Base-by-base conservation (phyloP, 331 rosid genomes). In the Pyracantha coccinea region DNA sequence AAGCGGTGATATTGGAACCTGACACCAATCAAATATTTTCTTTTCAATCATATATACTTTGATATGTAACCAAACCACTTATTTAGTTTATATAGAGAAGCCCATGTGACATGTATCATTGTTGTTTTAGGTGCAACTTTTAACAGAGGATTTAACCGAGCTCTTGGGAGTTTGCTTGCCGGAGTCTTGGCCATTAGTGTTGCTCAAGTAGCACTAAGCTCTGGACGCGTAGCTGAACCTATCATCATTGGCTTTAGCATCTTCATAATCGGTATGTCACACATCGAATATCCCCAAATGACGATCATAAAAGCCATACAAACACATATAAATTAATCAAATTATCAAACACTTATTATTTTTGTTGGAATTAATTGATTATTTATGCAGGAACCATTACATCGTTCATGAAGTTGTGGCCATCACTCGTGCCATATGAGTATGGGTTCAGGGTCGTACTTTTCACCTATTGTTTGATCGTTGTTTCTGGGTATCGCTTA, bases 61-160 rank as follows among this genome's bases (percentile, higher is more conserved):
- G 58, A 41, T 41, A 41, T 41, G 47, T 41, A 41, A 38, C 45
- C 45, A 38, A 41, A 12, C 47, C 0, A 1, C 47, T 41, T 41
- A 12, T 41, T 3, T 41, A 3, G 11, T n/a, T 53, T 8, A 54
- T 54, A 7, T 21, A 24, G 23, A 44, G 32, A 21, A 16, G 50
- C 60, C 11, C 29, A 20, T 71, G 28, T 71, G 2, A 7, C n/a
- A 69, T 17, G 8, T 28, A 38, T n/a, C 27, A 50, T 23, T 23
- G 67, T 45, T 69, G 69, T 44, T 79, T 15, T 78, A 90, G 96
- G 96, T 21, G 86, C 91, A 60, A 90, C 96, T 7, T 88, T 90
- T 66, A 86, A 90, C 75, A 81, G 89, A 60, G 96, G 93, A 28
- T 85, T 90, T 64, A 88, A 90, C 72, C 66, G 96, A 55, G 93